Percentiles rank a stretch among this genome's conserved stretches.
These are phyloP conservation scores for Parafenestella ontariensis DNA, from an alignment of 2,329 filamentous ascomycete species.

Conservation along the genomic window DNA sequence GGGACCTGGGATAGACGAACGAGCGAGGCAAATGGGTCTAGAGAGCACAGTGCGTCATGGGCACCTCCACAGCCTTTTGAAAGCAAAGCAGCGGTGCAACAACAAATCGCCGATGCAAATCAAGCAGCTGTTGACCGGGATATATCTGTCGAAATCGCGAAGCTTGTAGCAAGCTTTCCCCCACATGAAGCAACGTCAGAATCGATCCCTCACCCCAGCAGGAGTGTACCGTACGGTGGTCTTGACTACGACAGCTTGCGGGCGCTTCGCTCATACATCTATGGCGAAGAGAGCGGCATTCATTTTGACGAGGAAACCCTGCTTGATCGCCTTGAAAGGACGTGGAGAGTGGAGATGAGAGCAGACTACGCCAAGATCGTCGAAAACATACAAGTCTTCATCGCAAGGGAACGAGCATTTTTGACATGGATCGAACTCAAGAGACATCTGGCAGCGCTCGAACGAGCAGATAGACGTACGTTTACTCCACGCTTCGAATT, in stretches of 20 bases:
- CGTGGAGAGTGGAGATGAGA: slow-evolving; percentile 41
- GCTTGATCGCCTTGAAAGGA: slow-evolving; percentile 38
- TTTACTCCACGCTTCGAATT: slow-evolving; percentile 1
- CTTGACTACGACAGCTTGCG: slow-evolving; percentile 39
- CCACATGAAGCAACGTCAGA: slow-evolving; percentile 27
- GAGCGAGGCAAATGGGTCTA: slow-evolving; percentile 20
- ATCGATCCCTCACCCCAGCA: slow-evolving; percentile 26
- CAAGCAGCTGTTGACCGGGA: slow-evolving; percentile 33
- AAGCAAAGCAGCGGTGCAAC: slow-evolving; percentile 23
- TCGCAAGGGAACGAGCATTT: slow-evolving; percentile 43
- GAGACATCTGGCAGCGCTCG: slow-evolving; percentile 43
- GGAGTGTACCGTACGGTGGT: slow-evolving; percentile 32
- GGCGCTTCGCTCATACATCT: slow-evolving; percentile 42
- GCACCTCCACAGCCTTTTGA: slow-evolving; percentile 18
- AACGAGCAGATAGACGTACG: slow-evolving; percentile 43
- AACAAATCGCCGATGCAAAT: slow-evolving; percentile 28
- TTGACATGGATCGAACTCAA: slow-evolving; percentile 46
- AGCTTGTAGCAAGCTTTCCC: slow-evolving; percentile 38
- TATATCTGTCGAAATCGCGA: slow-evolving; percentile 36
- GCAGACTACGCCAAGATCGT: slow-evolving; percentile 34
- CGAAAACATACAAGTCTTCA: slow-evolving; percentile 38
- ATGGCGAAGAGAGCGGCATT: slow-evolving; percentile 31
- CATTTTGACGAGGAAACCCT: slow-evolving; percentile 39
- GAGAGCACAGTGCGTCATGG: slow-evolving; percentile 21
- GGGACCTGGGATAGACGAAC: slow-evolving; percentile 33